Evolutionary conservation across 805 yeast species (phyloP), one percentile per base, ranked within the genome.

Genomic region (Teunomyces atbi): DNA sequence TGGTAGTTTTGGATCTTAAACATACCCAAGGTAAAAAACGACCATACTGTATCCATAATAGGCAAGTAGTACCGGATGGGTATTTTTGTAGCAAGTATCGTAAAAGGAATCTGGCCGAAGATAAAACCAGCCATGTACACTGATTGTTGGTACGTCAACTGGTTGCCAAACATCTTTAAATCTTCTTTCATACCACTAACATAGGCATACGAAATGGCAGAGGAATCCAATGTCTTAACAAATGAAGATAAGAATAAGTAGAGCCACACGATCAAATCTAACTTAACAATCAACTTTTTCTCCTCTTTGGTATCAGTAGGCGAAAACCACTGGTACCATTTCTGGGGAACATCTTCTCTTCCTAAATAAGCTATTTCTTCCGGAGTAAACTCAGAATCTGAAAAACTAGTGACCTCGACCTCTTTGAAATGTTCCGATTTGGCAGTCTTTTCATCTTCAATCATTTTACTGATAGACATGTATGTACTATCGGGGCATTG

Each of bases 321-420:
- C 19, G 61, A 60, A 37, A 61, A 61, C 66, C 66, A 61, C 37
- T 57, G 55, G 56, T 60, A 61, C 65, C 64, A 61, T 45, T 52
- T 57, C 52, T 36, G 64, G 49, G 49, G 51, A 3, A 44, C 20
- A 5, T 45, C 51, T 18, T 23, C 33, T 8, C 47, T 36, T 5
- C 44, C 28, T 28, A 53, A 36, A 20, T 41, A 53, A 10, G 44
- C 51, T 3, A 49, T 3, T 33, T 53, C 57, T 23, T 53, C 57
- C 12, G 21, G 32, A 7, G 49, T 52, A 16, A 41, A 48, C 15
- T 36, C 48, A 5, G 19, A 12, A 3, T 29, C 26, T 13, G 37
- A n/a, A 10, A 8, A 6, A n/a, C 27, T 33, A n/a, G 27, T 32
- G 15, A 26, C 28, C 6, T 30, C 29, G 15, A 30, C 38, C 12